phyloP scores from a whole-genome alignment of 495 filamentous ascomycete genomes.

The Talaromyces ruber region DNA sequence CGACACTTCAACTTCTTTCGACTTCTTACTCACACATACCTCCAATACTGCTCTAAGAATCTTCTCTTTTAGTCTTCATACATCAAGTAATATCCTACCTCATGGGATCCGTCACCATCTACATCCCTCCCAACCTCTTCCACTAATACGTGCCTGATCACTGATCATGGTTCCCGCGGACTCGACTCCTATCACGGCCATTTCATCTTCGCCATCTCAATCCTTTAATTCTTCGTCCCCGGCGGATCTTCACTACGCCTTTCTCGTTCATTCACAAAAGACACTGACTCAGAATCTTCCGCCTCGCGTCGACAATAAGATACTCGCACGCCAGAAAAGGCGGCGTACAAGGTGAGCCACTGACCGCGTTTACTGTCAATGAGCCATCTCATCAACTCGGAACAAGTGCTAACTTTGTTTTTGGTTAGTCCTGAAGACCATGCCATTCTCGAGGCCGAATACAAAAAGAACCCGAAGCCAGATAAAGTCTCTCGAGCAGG shows the following conservation, averaged over 20 bases:
- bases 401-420: neutral
- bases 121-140: neutral
- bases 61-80: neutral
- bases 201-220: slow-evolving; percentile 25
- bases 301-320: slow-evolving; percentile 58
- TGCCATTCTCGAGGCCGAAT: slow-evolving; percentile 81
- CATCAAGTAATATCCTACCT: neutral
- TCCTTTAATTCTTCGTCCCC: slow-evolving; percentile 27
- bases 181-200: neutral
- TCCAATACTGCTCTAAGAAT: neutral
- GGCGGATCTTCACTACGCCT: slow-evolving; percentile 45
- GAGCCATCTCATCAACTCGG: neutral
- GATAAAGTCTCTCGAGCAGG: slow-evolving; percentile 81
- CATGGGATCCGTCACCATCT: neutral
- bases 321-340: slow-evolving; percentile 58
- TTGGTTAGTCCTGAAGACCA: slow-evolving; percentile 71
- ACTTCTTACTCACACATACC: neutral
- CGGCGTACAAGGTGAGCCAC: slow-evolving; percentile 52
- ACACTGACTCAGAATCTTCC: slow-evolving; percentile 54
- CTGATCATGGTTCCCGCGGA: neutral
- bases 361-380: neutral
- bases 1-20: neutral
- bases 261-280: slow-evolving; percentile 60
- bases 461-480: slow-evolving; percentile 77
- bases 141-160: neutral